Base-by-base conservation (phyloP, 331 rosid genomes). In the Prunus yedoensis region DNA sequence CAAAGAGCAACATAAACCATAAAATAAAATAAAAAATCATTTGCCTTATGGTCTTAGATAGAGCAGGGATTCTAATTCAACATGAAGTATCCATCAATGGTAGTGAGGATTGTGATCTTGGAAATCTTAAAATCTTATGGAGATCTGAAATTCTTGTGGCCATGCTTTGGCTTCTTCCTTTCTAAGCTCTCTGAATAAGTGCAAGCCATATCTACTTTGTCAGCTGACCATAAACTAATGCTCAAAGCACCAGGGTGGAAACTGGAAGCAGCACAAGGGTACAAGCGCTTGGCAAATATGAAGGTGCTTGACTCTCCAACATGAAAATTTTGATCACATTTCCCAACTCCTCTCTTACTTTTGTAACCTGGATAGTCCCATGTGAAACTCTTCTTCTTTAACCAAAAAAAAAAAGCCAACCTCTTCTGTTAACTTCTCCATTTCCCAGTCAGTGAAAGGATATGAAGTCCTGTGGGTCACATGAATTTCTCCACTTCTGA, bases 271-370 rank as follows among this genome's bases (percentile, higher is more conserved):
- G 28, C 18, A 0, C 8, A 5, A 43, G 70, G 32, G 53, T n/a
- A 43, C 53, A 43, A 66, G 25, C 10, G 2, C 59, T 23, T 23
- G 70, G 63, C 30, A 25, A 80, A 80, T 27, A 4, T 80, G 69
- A 50, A 77, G 2, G 85, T 77, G 52, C 47, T 21, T 18, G 70
- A 47, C 25, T 1, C 27, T 66, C 85, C 85, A 9, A 77, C 71
- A 0, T 43, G 71, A 72, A 77, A 81, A 5, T 7, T 23, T 2
- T 8, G 1, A 10, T 71, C 75, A 35, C 74, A 32, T 0, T 0
- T 1, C 21, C 81, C 78, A 14, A 54, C 4, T 3, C 88, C 85
- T 69, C 78, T 70, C 69, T 71, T 84, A 4, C 74, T 70, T 11
- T 5, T 0, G 14, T 84, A 84, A 21, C 76, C 73, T 0, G 83